Base-by-base conservation (phyloP, 441 rosid genomes). In the Adansonia madagascariensis region DNA sequence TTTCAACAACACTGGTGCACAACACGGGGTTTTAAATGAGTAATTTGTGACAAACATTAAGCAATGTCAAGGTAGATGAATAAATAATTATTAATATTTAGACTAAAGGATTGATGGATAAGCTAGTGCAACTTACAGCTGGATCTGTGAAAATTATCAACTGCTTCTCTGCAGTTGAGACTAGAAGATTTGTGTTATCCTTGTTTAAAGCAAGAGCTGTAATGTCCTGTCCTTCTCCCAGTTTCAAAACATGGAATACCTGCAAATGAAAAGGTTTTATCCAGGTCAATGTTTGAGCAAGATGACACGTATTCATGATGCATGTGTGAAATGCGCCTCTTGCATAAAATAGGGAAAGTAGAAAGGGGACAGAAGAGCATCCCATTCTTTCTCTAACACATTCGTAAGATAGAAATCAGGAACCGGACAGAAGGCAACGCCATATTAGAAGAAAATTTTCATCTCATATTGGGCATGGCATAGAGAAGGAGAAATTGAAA, bases 141-240 rank as follows among this genome's bases (percentile, higher is more conserved):
- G 98, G 99, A 85, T 97, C 97, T 2, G 98, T 93, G 90, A 92
- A 97, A 79, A 97, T 85, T 75, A 93, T 87, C 91, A 97, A 77
- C 88, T 93, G 97, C 82, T 89, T 94, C 85, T 97, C 97, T 50
- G 86, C 93, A 62, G 99, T 94, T 73, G 99, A 94, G 69, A 94
- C 97, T 83, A 97, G 80, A 64, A 97, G 94, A 88, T 93, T 94
- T 27, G 98, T 94, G 82, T 90, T 90, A 81, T 97, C 98, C 76
- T 78, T 80, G 86, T 86, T 94, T 24, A 94, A 84, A 55, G 97
- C 90, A 87, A 94, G 71, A 39, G 99, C 89, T 39, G 97, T 91
- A 71, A 97, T 94, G 85, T 94, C 93, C 86, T 94, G 97, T 73
- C 89, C 97, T 85, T 87, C 77, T 55, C 74, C 87, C 69, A 94